These are phyloP conservation scores for Aspergillus clavatus DNA, from an alignment of 2,329 filamentous ascomycete species.

Conservation along the genomic window DNA sequence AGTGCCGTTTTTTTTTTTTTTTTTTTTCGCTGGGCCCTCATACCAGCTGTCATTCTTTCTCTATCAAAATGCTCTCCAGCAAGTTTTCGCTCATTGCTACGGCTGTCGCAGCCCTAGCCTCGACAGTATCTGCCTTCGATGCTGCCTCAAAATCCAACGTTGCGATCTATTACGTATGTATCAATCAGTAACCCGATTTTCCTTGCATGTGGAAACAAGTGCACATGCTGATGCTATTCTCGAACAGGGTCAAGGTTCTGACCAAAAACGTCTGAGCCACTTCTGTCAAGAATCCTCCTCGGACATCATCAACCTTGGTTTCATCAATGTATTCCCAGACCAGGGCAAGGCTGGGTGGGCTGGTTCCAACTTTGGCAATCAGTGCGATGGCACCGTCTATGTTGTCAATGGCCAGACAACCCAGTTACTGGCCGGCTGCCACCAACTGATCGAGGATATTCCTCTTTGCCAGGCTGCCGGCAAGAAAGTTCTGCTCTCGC, in stretches of 20 bases:
- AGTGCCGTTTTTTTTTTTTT: slow-evolving; percentile 35
- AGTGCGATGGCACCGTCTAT: slow-evolving; percentile 44
- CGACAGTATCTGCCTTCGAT: slow-evolving; percentile 40
- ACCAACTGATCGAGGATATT: slow-evolving; percentile 41
- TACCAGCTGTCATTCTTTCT: slow-evolving; percentile 29
- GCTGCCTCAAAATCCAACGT: slow-evolving; percentile 44
- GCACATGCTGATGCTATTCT: slow-evolving; percentile 9
- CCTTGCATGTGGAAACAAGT: neutral
- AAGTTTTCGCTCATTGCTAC: slow-evolving; percentile 32
- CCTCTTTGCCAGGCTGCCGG: slow-evolving; percentile 37
- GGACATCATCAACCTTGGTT: slow-evolving; percentile 54
- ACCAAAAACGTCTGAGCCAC: slow-evolving; percentile 46
- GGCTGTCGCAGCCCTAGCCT: slow-evolving; percentile 28
- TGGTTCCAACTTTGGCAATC: slow-evolving; percentile 54
- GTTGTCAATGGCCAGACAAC: slow-evolving; percentile 35
- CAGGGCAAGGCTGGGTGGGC: slow-evolving; percentile 44
- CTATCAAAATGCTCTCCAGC: slow-evolving; percentile 33
- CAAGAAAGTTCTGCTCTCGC: slow-evolving; percentile 45
- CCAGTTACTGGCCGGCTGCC: slow-evolving; percentile 41
- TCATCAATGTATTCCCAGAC: slow-evolving; percentile 52
- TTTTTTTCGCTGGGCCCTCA: slow-evolving; percentile 29
- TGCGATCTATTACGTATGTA: slow-evolving; percentile 49
- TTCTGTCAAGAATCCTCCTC: slow-evolving; percentile 49
- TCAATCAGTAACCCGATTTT: neutral
- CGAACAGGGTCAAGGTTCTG: slow-evolving; percentile 50